These are phyloP conservation scores for Agapanthus africanus DNA, from an alignment of 106 monocot species.

Conservation along the genomic window DNA sequence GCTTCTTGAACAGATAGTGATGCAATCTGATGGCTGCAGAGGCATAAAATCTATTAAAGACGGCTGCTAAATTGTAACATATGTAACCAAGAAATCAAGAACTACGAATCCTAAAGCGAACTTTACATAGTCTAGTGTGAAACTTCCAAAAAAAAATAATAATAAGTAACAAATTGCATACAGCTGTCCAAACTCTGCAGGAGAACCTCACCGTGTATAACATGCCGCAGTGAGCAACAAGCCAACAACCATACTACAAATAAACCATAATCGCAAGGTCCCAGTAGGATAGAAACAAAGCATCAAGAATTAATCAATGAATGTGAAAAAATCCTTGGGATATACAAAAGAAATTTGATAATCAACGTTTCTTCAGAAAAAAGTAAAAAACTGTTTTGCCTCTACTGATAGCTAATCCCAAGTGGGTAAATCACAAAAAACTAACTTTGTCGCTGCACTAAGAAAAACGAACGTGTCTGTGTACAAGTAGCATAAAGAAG, in stretches of 20 bases:
- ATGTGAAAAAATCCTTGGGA: background rate
- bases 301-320: background rate
- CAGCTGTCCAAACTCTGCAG: background rate
- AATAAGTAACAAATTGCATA: background rate
- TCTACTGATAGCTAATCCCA: background rate
- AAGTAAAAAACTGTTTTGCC: background rate
- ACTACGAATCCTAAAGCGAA: background rate
- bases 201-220: background rate
- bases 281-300: background rate
- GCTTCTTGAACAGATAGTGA: constrained; percentile 21
- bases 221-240: background rate
- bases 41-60: background rate
- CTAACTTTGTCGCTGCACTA: background rate
- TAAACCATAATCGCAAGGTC: background rate
- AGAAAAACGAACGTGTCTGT: too few relatives aligned
- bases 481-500: too few relatives aligned
- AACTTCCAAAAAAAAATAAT: background rate
- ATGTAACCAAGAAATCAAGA: background rate
- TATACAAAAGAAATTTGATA: background rate
- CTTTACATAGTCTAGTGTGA: background rate
- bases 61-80: background rate
- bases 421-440: background rate
- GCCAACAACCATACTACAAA: background rate
- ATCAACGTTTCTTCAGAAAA: background rate
- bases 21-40: constrained; percentile 30